Percentiles rank a stretch among this genome's conserved stretches.
Conservation (phyloP, 2,329 filamentous ascomycete genomes). For the Sordariomycetes sp. region DNA sequence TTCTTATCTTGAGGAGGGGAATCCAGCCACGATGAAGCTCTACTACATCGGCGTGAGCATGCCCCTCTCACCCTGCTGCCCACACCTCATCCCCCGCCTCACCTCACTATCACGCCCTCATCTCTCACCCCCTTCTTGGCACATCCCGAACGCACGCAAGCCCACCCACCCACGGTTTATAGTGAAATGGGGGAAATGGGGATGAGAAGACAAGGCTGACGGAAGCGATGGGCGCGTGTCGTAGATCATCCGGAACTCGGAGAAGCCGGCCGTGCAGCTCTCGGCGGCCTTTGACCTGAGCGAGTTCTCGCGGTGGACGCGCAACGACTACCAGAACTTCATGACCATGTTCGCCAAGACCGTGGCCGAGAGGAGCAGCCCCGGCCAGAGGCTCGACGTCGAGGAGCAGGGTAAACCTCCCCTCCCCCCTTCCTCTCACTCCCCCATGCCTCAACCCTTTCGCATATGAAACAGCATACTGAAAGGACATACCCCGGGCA, state of each 20-base stretch:
- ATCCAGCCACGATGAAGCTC: constrained; percentile 61
- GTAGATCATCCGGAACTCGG: constrained; percentile 68
- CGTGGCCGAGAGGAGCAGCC: constrained; percentile 72
- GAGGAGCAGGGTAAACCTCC: constrained; percentile 55
- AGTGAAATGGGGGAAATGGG: background rate
- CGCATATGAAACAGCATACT: background rate
- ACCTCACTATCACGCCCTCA: background rate
- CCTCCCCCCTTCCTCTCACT: background rate
- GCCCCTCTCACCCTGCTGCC: constrained; percentile 8
- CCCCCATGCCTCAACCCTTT: background rate
- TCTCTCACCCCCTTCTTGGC: background rate
- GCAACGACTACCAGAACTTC: constrained; percentile 57
- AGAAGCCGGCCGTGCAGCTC: constrained; percentile 66
- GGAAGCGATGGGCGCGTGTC: background rate
- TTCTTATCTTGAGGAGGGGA: background rate
- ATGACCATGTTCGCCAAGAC: constrained; percentile 81
- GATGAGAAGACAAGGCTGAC: background rate
- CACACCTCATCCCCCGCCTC: constrained; percentile 14
- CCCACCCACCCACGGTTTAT: background rate
- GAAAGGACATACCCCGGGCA: constrained; percentile 7
- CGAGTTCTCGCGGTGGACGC: constrained; percentile 72
- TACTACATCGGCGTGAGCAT: constrained; percentile 72
- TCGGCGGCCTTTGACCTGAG: constrained; percentile 66
- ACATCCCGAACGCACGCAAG: no score
- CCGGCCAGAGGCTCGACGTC: constrained; percentile 76